Percentiles rank a stretch among this genome's conserved stretches.
phyloP scores from a whole-genome alignment of 176 grass and related monocot genomes.

The Musa acuminata region DNA sequence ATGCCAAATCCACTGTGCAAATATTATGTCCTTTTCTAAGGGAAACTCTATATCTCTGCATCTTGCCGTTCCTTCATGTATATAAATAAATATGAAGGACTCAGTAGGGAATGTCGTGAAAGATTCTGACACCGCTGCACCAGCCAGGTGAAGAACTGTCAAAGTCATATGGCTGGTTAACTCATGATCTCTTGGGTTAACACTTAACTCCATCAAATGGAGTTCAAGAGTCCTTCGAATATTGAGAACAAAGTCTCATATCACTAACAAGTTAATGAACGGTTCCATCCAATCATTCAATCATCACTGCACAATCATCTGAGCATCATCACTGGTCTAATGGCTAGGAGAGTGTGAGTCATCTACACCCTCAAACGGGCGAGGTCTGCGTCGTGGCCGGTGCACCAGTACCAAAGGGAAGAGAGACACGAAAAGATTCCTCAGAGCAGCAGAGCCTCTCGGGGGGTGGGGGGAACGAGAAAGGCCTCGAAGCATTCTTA shows the following conservation, averaged over 20 bases:
- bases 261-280: too few relatives aligned
- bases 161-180: not conserved
- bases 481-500: too few relatives aligned
- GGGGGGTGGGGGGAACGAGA: not conserved
- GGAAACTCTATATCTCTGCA: too few relatives aligned
- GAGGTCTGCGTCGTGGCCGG: too few relatives aligned
- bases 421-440: slow-evolving; percentile 6
- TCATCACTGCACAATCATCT: slow-evolving; percentile 12
- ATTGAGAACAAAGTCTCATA: too few relatives aligned
- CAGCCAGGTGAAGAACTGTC: not conserved
- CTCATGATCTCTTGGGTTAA: too few relatives aligned
- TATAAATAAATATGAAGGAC: too few relatives aligned
- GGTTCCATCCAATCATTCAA: slow-evolving; percentile 6
- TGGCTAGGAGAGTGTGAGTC: not conserved
- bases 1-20: not conserved
- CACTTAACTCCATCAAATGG: too few relatives aligned
- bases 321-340: not conserved
- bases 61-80: too few relatives aligned
- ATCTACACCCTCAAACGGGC: too few relatives aligned
- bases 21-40: not conserved
- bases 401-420: not conserved
- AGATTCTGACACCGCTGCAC: not conserved
- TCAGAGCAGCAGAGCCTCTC: not conserved
- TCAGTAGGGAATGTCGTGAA: not conserved
- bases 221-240: too few relatives aligned